A percentile compares a stretch with the other conserved stretches of the same genome.
phyloP scores from a whole-genome alignment of 352 stramenopile genomes.

The Phytopythium chamaehyphon region DNA sequence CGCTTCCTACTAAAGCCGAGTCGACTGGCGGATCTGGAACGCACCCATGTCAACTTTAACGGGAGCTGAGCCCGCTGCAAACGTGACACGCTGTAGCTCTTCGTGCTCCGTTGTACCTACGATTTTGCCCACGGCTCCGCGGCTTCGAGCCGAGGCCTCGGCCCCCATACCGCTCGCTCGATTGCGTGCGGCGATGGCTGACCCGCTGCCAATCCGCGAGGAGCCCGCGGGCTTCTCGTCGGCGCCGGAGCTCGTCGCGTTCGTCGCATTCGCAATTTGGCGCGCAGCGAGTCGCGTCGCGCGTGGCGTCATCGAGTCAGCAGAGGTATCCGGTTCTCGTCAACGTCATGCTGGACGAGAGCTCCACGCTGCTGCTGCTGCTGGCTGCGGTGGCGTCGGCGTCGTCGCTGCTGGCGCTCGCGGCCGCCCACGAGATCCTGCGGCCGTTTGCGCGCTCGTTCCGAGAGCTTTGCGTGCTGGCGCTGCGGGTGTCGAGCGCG shows the following conservation, averaged over 20 bases:
- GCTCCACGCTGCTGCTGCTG: slow-evolving; percentile 9
- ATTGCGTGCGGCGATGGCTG: too few species aligned
- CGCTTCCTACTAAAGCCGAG: background rate
- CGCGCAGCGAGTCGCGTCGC: too few species aligned
- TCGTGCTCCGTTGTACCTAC: too few species aligned
- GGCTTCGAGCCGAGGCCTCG: too few species aligned
- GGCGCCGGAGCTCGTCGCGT: too few species aligned
- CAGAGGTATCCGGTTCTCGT: slow-evolving; percentile 1
- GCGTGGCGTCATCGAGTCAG: too few species aligned
- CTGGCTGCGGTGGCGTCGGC: slow-evolving; percentile 16
- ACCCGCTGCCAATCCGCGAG: too few species aligned
- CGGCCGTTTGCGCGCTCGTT: slow-evolving; percentile 38
- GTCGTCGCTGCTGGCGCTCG: slow-evolving; percentile 16
- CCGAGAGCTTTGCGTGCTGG: slow-evolving; percentile 15
- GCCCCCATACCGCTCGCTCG: too few species aligned
- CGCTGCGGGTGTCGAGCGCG: slow-evolving; percentile 13
- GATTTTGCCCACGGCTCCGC: too few species aligned
- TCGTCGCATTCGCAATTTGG: too few species aligned
- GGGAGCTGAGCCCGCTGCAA: background rate
- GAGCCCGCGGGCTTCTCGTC: too few species aligned
- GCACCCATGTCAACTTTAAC: background rate
- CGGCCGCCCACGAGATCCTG: slow-evolving; percentile 29
- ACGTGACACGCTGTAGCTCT: background rate
- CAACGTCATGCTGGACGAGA: slow-evolving; percentile 17
- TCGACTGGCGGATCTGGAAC: background rate